Conservation (phyloP, 108 stramenopile genomes). For the Schizochytrium sp. region DNA sequence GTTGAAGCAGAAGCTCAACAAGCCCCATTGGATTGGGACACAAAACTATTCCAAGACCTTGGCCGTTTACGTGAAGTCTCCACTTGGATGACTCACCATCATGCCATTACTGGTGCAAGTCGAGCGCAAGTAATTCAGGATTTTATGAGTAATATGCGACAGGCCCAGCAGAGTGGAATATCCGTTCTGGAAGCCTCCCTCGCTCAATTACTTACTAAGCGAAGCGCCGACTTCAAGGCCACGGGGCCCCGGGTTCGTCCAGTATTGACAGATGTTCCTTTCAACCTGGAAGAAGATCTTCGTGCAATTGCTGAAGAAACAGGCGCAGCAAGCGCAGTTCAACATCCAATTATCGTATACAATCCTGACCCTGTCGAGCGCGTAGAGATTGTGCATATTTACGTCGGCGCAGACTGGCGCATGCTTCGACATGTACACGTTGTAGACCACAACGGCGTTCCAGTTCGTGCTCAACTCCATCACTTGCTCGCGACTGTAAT, state of each 20-base stretch:
- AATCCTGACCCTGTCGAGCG: constrained; percentile 56
- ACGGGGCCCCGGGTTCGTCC: constrained; percentile 46
- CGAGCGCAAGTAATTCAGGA: constrained; percentile 27
- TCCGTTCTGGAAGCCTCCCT: constrained; percentile 26
- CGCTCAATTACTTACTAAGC: constrained; percentile 34
- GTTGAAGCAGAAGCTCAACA: not conserved
- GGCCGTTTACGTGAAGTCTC: not conserved
- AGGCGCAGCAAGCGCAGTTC: not conserved
- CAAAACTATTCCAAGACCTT: constrained; percentile 8
- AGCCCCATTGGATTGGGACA: constrained; percentile 39
- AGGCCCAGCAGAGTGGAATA: not conserved
- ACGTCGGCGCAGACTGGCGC: not conserved
- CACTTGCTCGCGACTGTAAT: not conserved
- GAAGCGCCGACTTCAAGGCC: constrained; percentile 38
- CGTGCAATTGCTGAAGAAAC: constrained; percentile 8
- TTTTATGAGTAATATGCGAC: not conserved
- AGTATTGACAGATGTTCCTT: not conserved
- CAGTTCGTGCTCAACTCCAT: constrained; percentile 13
- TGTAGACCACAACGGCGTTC: not conserved
- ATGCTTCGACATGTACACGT: constrained; percentile 13
- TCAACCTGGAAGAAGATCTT: constrained; percentile 40
- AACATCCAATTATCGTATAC: constrained; percentile 23
- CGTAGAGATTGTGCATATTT: constrained; percentile 42
- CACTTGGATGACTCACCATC: constrained; percentile 14
- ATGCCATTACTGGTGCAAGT: constrained; percentile 44